Evolutionary conservation across 1,284 basidiomycete species (phyloP).

Genomic region (Golubevia pallescens): DNA sequence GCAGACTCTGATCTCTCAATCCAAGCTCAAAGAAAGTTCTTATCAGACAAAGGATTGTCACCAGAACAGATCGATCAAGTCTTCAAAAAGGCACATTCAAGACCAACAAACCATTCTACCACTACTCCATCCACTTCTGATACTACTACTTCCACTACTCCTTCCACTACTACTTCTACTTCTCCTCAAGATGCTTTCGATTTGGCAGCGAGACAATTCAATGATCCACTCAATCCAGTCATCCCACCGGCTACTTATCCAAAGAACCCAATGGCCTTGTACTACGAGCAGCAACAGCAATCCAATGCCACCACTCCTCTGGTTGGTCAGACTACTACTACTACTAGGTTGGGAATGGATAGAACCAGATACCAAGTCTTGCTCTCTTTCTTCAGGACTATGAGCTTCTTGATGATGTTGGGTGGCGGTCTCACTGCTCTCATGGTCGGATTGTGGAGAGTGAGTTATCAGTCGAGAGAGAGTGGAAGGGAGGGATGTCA

Average conservation of each 20-base stretch:
- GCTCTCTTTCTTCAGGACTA: conserved; percentile 43
- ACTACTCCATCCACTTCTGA: background rate
- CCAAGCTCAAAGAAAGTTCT: conserved; percentile 35
- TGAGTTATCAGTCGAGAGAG: conserved; percentile 7
- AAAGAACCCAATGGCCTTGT: conserved; percentile 47
- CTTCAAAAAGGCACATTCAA: conserved; percentile 27
- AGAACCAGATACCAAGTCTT: conserved; percentile 46
- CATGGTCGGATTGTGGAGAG: conserved; percentile 35
- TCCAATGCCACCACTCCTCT: background rate
- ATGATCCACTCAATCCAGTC: conserved; percentile 34
- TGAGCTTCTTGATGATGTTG: conserved; percentile 47
- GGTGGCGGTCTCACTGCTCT: conserved; percentile 45
- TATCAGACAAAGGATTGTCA: conserved; percentile 45
- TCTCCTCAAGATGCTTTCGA: conserved; percentile 16
- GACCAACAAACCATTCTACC: background rate
- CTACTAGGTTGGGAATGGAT: conserved; percentile 9
- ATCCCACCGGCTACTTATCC: conserved; percentile 42
- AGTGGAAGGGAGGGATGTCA: background rate
- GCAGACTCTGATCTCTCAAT: conserved; percentile 20
- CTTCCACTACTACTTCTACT: too few relatives aligned
- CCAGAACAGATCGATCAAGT: conserved; percentile 44
- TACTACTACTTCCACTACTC: background rate
- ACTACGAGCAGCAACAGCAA: conserved; percentile 23
- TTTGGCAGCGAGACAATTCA: conserved; percentile 33
- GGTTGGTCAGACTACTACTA: conserved; percentile 16